Base-by-base conservation (phyloP, 192 early-diverging fungal genomes). In the Kappamyces sp. region DNA sequence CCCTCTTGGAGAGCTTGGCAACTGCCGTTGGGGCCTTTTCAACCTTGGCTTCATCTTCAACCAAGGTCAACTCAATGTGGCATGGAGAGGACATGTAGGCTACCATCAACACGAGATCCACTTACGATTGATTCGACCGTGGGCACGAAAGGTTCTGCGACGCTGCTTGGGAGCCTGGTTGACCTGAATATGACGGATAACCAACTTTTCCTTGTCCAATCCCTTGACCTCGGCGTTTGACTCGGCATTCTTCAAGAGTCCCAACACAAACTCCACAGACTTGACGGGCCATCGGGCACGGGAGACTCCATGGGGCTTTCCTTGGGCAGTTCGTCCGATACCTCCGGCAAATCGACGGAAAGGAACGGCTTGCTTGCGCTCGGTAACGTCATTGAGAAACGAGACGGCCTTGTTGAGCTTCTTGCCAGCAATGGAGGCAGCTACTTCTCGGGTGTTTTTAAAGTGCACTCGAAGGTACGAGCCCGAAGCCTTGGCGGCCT, bases 401-500 rank as follows among this genome's bases (percentile, higher is more conserved):
- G 74, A 67, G 52, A 92, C 82, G 65, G 95, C 95, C 85, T 96
- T 92, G 59, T 76, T 71, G 63, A 95, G 84, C 83, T 89, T 90
- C 80, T 88, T 74, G 70, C 95, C 95, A 65, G 86, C 83, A 78
- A 98, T 87, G 72, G 91, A 89, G 70, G 79, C 84, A 70, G 93
- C 93, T 60, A 90, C 82, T 80, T 98, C 95, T 66, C 90, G 92
- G 48, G 95, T 95, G 87, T 98, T 98, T 87, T 98, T 95, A 87
- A 94, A 96, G 64, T 74, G 73, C 53, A 74, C 68, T 74, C 90
- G 90, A 67, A 97, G 86, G 88, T 94, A 92, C 50, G 85, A 85
- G 66, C 90, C 92, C 60, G 88, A 86, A 70, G 91, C 82, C 84
- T 90, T 86, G 69, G 89, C 89, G 76, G 86, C 87, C 50, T 51